phyloP scores from a whole-genome alignment of 441 rosid species.

The Viola pubescens region DNA sequence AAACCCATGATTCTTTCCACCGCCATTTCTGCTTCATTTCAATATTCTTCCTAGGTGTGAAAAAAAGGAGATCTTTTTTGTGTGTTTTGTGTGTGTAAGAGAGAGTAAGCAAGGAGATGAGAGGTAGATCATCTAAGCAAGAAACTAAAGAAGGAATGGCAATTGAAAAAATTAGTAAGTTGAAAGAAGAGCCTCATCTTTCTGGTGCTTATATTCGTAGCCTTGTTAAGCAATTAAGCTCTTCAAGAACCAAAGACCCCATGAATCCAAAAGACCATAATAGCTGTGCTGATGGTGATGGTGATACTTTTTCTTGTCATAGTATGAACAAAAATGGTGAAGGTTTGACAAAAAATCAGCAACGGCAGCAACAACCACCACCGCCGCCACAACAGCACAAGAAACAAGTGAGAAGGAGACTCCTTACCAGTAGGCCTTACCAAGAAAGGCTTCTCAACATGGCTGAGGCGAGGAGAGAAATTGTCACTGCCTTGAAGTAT shows the following conservation, averaged over 20 bases:
- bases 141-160: constrained; percentile 32
- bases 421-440: constrained; percentile 84
- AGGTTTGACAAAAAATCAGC: constrained; percentile 31
- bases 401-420: constrained; percentile 92
- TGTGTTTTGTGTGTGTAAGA: not conserved
- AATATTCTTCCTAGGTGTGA: constrained; percentile 10
- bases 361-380: constrained; percentile 29
- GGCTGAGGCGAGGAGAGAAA: constrained; percentile 98
- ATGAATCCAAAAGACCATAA: constrained; percentile 31
- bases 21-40: constrained; percentile 19
- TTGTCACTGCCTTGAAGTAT: constrained; percentile 86
- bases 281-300: constrained; percentile 11
- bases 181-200: constrained; percentile 49
- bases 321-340: constrained; percentile 26
- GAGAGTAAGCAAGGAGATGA: constrained; percentile 23
- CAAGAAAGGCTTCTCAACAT: constrained; percentile 93
- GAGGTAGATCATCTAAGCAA: constrained; percentile 40
- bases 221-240: constrained; percentile 69
- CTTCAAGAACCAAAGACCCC: constrained; percentile 48
- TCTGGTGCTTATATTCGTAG: constrained; percentile 76
- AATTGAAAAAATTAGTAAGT: constrained; percentile 32
- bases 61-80: constrained; percentile 8
- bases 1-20: constrained; percentile 27
- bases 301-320: constrained; percentile 27
- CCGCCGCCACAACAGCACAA: constrained; percentile 57